Evolutionary conservation across 2,329 filamentous ascomycete species (phyloP).

Genomic region (Phialophora macrospora): DNA sequence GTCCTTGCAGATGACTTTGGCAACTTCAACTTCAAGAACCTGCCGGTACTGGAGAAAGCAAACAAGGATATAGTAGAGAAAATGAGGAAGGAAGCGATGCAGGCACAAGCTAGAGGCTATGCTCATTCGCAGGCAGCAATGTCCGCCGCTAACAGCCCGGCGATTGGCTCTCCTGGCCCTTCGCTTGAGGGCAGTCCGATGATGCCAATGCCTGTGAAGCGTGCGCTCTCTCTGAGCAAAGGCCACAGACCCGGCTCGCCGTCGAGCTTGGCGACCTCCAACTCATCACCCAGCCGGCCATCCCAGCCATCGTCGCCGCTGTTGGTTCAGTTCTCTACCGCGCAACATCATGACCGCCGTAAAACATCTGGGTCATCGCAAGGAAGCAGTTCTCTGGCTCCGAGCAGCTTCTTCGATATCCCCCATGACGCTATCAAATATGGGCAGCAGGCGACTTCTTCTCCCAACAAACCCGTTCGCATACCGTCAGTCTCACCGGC

Average conservation of each 20-base stretch:
- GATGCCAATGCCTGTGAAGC: conserved; percentile 76
- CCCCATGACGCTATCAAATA: conserved; percentile 62
- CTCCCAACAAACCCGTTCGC: conserved; percentile 56
- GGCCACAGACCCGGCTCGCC: conserved; percentile 84
- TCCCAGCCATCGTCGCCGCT: conserved; percentile 87
- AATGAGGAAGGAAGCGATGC: conserved; percentile 86
- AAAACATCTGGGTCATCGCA: conserved; percentile 92
- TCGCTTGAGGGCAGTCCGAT: conserved; percentile 84
- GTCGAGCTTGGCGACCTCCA: conserved; percentile 76
- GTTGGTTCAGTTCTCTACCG: conserved; percentile 94
- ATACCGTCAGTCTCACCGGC: conserved; percentile 59
- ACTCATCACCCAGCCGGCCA: conserved; percentile 82
- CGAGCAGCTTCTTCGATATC: conserved; percentile 72
- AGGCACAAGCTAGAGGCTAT: conserved; percentile 61
- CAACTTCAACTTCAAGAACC: conserved; percentile 94
- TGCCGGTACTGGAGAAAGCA: conserved; percentile 93
- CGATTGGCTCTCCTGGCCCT: conserved; percentile 63
- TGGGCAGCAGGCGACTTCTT: conserved; percentile 58
- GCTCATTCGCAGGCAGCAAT: conserved; percentile 48
- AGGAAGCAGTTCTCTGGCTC: conserved; percentile 66
- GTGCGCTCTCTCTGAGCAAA: conserved; percentile 82
- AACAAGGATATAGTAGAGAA: conserved; percentile 99
- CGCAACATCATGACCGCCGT: conserved; percentile 78
- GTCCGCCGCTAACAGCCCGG: conserved; percentile 44
- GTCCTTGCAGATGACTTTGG: conserved; percentile 91